Base-by-base conservation (phyloP, 2,329 filamentous ascomycete species). In the Nakataea oryzae region DNA sequence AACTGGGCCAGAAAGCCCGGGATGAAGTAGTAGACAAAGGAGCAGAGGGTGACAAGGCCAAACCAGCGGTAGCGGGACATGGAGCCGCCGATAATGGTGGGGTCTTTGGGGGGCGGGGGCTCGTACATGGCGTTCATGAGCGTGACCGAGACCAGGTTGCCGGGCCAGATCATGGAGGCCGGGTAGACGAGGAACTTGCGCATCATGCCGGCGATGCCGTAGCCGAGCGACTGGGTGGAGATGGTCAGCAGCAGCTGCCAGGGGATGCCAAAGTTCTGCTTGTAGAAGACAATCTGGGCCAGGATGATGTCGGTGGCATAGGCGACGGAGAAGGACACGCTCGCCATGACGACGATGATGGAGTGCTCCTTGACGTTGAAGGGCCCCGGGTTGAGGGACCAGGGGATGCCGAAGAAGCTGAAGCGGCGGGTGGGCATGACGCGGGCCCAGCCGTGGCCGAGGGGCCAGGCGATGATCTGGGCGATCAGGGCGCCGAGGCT, bases 101-200 rank as follows among this genome's bases (percentile, higher is more conserved):
- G 82, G 70, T 82, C 82, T 2, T 73, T 74, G 17, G 73, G 68
- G 21, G 81, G 75, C 47, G 81, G 79, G 29, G 74, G 74, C 65
- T 91, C 88, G 69, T 92, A 88, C 77, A 92, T 86, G 64, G 87
- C 86, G 66, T 87, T 86, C 76, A 91, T 87, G 47, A 91, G 74
- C 0, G 86, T 83, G 9, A 87, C 82, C 6, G 83, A 82, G 61
- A 88, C 86, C 28, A 91, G 76, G 59, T 84, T 88, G 2, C 78
- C 79, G 0, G 88, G 88, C 87, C 88, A 91, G 63, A 91, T 89
- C 86, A 91, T 89, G 12, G 87, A 83, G 0, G 86, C 85, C 3
- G 84, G 84, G 66, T 86, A 85, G 13, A 85, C 81, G 21, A 89
- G 71, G 67, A 86, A 88, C 65, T 81, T 82, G 62, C 85, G 79